A percentile compares a stretch with the other conserved stretches of the same genome.
Conservation (phyloP, 129 eudicot genomes). For the Dittrichia graveolens region DNA sequence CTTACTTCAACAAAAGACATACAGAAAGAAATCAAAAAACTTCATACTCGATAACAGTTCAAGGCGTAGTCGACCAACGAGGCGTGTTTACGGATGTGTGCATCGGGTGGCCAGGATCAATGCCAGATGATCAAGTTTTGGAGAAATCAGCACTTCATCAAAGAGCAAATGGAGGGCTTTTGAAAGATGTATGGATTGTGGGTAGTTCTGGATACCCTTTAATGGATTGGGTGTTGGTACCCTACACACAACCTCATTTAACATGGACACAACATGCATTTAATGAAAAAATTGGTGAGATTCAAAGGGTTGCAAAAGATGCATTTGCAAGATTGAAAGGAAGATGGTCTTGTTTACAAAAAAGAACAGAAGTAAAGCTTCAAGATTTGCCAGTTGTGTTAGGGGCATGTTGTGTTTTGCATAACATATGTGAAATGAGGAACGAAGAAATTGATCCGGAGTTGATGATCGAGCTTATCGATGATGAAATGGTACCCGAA, state of each 20-base stretch:
- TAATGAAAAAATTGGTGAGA: conserved; percentile 82
- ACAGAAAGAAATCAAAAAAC: conserved; percentile 93
- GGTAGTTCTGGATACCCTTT: conserved; percentile 88
- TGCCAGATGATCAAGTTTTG: conserved; percentile 91
- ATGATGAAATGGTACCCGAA: conserved; percentile 94
- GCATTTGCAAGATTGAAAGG: conserved; percentile 85
- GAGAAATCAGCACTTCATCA: conserved; percentile 87
- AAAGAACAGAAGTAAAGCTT: conserved; percentile 91
- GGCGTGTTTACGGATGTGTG: conserved; percentile 91
- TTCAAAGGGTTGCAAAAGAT: conserved; percentile 59
- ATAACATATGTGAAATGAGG: conserved; percentile 91
- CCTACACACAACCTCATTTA: conserved; percentile 79
- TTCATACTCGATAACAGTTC: conserved; percentile 87
- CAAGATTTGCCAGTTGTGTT: conserved; percentile 95
- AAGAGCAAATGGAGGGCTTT: conserved; percentile 76
- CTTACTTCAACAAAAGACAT: conserved; percentile 85
- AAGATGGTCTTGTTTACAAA: conserved; percentile 93
- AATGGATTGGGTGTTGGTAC: conserved; percentile 91
- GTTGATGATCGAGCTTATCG: conserved; percentile 60
- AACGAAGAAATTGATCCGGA: conserved; percentile 67
- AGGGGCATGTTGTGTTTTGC: conserved; percentile 97
- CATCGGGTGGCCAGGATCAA: conserved; percentile 98
- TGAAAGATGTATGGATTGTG: conserved; percentile 82
- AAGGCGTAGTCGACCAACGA: conserved; percentile 82
- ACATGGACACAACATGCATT: conserved; percentile 99